phyloP scores from a whole-genome alignment of 1,284 basidiomycete species.

The Apiotrichum gamsii region DNA sequence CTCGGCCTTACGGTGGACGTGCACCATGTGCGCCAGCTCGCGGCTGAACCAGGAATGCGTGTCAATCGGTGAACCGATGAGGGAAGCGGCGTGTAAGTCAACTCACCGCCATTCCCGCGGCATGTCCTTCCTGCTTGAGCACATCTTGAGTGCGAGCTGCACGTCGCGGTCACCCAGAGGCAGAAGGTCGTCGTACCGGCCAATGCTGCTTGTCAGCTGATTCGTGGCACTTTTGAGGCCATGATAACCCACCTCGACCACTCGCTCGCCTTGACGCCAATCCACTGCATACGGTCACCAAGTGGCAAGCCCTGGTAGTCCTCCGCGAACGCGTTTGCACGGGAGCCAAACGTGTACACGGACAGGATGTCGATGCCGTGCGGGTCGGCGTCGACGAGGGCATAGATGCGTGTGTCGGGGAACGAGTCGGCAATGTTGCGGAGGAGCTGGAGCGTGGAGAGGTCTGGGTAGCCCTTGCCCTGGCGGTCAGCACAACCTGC shows the following conservation, averaged over 20 bases:
- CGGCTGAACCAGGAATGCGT: slow-evolving; percentile 51
- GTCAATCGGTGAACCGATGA: no score
- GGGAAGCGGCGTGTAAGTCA: no score
- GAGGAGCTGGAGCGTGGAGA: slow-evolving; percentile 76
- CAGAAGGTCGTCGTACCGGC: slow-evolving; percentile 56
- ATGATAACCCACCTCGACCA: slow-evolving; percentile 41
- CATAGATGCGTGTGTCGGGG: slow-evolving; percentile 63
- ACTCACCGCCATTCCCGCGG: slow-evolving; percentile 13
- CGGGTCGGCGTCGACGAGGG: slow-evolving; percentile 81
- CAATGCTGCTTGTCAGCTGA: slow-evolving; percentile 50
- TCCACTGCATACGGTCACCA: slow-evolving; percentile 63
- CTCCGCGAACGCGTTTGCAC: slow-evolving; percentile 23
- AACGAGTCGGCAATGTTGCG: slow-evolving; percentile 62
- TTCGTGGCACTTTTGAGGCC: neutral
- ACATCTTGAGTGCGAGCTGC: slow-evolving; percentile 8
- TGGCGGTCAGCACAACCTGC: slow-evolving; percentile 42
- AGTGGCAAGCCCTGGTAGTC: slow-evolving; percentile 54
- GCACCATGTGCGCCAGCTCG: slow-evolving; percentile 71
- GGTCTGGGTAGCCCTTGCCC: slow-evolving; percentile 92
- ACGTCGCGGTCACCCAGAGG: slow-evolving; percentile 58
- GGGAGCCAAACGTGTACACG: slow-evolving; percentile 58
- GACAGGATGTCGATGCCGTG: slow-evolving; percentile 83
- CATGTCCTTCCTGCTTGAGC: neutral
- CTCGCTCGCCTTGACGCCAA: slow-evolving; percentile 69
- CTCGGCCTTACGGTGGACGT: slow-evolving; percentile 75